These are phyloP conservation scores for Drosera spatulata DNA, from an alignment of 179 eudicot species.

Conservation along the genomic window DNA sequence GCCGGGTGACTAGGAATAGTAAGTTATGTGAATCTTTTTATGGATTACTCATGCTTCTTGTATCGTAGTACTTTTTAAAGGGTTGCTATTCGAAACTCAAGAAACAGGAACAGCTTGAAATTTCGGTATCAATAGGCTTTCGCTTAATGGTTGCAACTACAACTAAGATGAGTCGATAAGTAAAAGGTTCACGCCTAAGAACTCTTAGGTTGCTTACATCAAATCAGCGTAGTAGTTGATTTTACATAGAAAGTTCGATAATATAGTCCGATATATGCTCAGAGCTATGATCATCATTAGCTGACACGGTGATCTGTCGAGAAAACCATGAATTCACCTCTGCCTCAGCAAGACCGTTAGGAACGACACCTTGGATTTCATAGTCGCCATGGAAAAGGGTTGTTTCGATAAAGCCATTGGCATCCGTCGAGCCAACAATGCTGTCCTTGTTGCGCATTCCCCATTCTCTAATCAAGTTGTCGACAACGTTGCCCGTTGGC, in stretches of 20 bases:
- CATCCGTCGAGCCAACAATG: conserved; percentile 15
- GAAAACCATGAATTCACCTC: not conserved
- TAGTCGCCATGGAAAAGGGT: conserved; percentile 41
- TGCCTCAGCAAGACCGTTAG: not conserved
- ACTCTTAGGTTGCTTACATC: too few relatives aligned
- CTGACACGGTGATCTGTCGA: not conserved
- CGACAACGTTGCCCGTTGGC: conserved; percentile 43
- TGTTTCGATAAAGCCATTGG: conserved; percentile 19
- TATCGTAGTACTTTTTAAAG: too few relatives aligned
- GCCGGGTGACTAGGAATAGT: too few relatives aligned
- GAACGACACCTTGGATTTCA: conserved; percentile 7
- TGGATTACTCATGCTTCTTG: too few relatives aligned
- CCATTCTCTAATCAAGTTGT: conserved; percentile 36
- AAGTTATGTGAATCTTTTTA: too few relatives aligned
- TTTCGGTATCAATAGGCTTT: too few relatives aligned
- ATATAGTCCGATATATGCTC: not conserved
- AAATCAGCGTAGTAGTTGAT: too few relatives aligned
- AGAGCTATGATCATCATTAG: not conserved
- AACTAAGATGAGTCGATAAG: too few relatives aligned
- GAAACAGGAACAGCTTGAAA: too few relatives aligned
- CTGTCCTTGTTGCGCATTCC: not conserved
- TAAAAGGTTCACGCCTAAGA: too few relatives aligned
- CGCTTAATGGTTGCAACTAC: too few relatives aligned
- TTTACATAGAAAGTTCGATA: not conserved
- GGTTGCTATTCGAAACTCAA: too few relatives aligned